A percentile compares a stretch with the other conserved stretches of the same genome.
Conservation (phyloP, 257 asterid genomes). For the Henckelia pumila region DNA sequence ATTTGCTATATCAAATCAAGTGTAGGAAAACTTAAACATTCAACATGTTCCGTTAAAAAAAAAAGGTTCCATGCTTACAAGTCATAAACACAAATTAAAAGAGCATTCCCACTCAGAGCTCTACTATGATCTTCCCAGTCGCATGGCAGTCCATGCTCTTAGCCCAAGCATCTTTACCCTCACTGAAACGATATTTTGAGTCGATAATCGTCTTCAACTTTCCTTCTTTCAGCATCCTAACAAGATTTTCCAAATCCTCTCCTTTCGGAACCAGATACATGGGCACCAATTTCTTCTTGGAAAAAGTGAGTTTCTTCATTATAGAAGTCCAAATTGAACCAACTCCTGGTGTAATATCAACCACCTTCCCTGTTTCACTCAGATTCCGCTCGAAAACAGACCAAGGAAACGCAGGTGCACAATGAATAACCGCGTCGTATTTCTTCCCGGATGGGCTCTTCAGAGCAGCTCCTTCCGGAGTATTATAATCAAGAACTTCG, state of each 20-base stretch:
- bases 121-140: conserved; percentile 41
- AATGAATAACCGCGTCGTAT: conserved; percentile 30
- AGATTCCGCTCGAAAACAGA: conserved; percentile 38
- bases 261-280: conserved; percentile 19
- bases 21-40: too few species aligned
- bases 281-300: conserved; percentile 20
- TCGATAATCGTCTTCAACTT: conserved; percentile 37
- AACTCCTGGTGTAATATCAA: conserved; percentile 38
- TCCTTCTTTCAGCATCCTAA: conserved; percentile 41
- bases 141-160: conserved; percentile 44
- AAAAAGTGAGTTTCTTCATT: conserved; percentile 31
- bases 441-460: too few species aligned
- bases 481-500: conserved; percentile 44
- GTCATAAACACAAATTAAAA: too few species aligned
- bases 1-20: too few species aligned
- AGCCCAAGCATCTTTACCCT: conserved; percentile 47
- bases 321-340: conserved; percentile 29
- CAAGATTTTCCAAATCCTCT: conserved; percentile 32
- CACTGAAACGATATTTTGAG: conserved; percentile 35
- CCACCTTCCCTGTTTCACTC: conserved; percentile 32
- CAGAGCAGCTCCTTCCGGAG: conserved; percentile 14
- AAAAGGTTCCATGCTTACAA: too few species aligned
- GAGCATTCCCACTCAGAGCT: conserved; percentile 21
- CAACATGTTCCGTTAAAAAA: too few species aligned
- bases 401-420: conserved; percentile 39